phyloP scores from a whole-genome alignment of 108 stramenopile species.

The Fragilariopsis cylindrus region DNA sequence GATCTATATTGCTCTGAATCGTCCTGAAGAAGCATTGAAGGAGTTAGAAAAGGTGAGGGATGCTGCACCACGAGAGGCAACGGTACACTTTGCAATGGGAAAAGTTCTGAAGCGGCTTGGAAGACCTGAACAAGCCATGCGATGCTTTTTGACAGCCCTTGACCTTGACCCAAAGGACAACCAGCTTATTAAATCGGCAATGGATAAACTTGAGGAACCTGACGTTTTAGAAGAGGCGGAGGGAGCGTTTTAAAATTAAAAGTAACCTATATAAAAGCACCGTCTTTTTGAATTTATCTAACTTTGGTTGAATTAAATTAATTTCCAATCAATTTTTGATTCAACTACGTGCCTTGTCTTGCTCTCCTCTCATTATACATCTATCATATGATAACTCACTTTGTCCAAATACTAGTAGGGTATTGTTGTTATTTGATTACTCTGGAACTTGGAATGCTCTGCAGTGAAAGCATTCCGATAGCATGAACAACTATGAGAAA shows the following conservation, averaged over 20 bases:
- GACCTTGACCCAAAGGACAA: slow-evolving; percentile 97
- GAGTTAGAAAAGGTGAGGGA: slow-evolving; percentile 91
- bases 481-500: no score
- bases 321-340: no score
- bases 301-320: no score
- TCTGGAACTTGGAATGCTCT: no score
- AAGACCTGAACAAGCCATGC: slow-evolving; percentile 86
- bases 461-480: no score
- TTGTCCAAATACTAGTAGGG: no score
- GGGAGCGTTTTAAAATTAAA: slow-evolving; percentile 51
- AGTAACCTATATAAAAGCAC: not conserved
- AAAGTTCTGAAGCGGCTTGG: slow-evolving; percentile 93
- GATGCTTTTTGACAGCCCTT: slow-evolving; percentile 91
- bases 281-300: no score
- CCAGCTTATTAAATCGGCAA: slow-evolving; percentile 90
- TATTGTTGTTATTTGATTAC: no score
- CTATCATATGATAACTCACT: no score
- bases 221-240: slow-evolving; percentile 83
- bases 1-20: slow-evolving; percentile 89
- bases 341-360: no score
- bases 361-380: no score
- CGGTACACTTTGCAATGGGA: slow-evolving; percentile 95
- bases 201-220: slow-evolving; percentile 88
- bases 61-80: slow-evolving; percentile 90
- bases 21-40: slow-evolving; percentile 79